phyloP scores from a whole-genome alignment of 345 rosid genomes.

The Raphanus sativus region DNA sequence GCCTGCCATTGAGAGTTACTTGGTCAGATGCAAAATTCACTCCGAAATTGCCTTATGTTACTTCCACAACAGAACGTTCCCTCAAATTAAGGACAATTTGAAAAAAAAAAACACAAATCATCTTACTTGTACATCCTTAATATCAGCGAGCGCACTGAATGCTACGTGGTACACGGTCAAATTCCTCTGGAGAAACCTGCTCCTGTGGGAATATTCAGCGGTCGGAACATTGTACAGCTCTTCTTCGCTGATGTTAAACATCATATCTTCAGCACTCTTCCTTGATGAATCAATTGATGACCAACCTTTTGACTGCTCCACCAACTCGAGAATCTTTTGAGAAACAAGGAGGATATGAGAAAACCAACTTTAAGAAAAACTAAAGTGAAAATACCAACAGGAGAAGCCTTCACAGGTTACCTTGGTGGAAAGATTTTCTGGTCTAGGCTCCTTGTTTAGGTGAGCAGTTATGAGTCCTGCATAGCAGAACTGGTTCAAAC shows the following conservation, averaged over 20 bases:
- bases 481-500: conserved; percentile 90
- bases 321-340: conserved; percentile 78
- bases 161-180: conserved; percentile 84
- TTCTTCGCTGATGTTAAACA: conserved; percentile 79
- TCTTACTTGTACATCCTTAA: conserved; percentile 70
- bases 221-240: conserved; percentile 87
- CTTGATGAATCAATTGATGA: conserved; percentile 64
- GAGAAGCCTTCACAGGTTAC: conserved; percentile 39
- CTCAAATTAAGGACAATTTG: background rate
- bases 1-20: conserved; percentile 48
- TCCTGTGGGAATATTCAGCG: conserved; percentile 64
- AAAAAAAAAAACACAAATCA: background rate
- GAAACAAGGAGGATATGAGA: conserved; percentile 21
- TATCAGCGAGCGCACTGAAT: conserved; percentile 78
- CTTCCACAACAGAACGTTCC: background rate
- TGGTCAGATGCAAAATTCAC: conserved; percentile 20
- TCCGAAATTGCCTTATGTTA: background rate
- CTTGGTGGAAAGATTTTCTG: conserved; percentile 66
- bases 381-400: background rate
- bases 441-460: conserved; percentile 64
- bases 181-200: conserved; percentile 59
- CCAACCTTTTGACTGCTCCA: conserved; percentile 90
- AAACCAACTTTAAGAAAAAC: background rate
- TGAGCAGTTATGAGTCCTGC: conserved; percentile 92
- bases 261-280: conserved; percentile 63